Evolutionary conservation across 1,284 basidiomycete species (phyloP).

Genomic region (Cystobasidium pallidum): DNA sequence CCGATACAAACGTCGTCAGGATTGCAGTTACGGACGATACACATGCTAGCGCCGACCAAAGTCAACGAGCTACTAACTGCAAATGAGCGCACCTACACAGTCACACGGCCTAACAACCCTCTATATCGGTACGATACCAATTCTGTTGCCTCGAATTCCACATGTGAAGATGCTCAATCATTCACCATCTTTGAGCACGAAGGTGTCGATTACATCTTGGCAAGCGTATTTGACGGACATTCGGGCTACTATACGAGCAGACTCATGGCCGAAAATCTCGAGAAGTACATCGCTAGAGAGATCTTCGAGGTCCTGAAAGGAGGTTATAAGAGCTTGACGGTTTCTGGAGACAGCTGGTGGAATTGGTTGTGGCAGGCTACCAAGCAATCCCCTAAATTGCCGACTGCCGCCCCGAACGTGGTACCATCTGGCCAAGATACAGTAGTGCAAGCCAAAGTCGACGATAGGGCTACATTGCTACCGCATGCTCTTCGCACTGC

Average conservation of each 20-base stretch:
- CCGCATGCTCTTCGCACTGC: conserved; percentile 74
- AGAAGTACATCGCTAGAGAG: conserved; percentile 82
- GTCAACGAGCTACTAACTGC: conserved; percentile 67
- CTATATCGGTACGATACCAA: conserved; percentile 73
- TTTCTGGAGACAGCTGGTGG: conserved; percentile 35
- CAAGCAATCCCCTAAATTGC: conserved; percentile 33
- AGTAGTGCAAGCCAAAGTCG: neutral
- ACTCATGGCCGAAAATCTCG: conserved; percentile 79
- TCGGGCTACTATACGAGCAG: conserved; percentile 80
- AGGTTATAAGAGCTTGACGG: conserved; percentile 24
- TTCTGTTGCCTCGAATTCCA: conserved; percentile 78
- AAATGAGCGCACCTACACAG: conserved; percentile 59
- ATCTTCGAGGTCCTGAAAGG: conserved; percentile 59
- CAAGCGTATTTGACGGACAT: conserved; percentile 72
- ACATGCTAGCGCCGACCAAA: conserved; percentile 64
- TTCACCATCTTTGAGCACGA: conserved; percentile 62
- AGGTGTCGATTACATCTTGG: conserved; percentile 49
- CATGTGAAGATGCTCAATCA: conserved; percentile 84
- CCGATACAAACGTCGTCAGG: conserved; percentile 31
- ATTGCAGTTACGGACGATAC: conserved; percentile 46
- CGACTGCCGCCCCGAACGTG: neutral
- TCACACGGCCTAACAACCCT: conserved; percentile 57
- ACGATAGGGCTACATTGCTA: conserved; percentile 57
- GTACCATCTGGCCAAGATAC: neutral
- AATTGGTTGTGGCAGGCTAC: conserved; percentile 42